These are phyloP conservation scores for Nidularia pulvinata DNA, from an alignment of 768 basidiomycete species.

Conservation along the genomic window DNA sequence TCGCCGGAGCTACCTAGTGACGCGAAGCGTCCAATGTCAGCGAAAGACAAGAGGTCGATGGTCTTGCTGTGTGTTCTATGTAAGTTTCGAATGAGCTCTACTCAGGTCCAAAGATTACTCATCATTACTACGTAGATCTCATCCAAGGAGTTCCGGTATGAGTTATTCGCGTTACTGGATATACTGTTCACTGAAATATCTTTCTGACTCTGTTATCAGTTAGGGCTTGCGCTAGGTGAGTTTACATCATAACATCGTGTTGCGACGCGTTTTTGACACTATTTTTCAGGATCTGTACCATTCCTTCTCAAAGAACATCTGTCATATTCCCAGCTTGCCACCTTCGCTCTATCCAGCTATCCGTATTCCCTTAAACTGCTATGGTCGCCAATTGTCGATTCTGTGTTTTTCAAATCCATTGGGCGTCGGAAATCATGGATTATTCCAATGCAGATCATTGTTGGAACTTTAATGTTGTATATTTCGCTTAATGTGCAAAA, in stretches of 20 bases:
- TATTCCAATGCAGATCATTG: conserved; percentile 92
- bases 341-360: conserved; percentile 91
- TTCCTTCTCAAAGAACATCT: conserved; percentile 95
- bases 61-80: conserved; percentile 84
- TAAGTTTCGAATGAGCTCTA: too few relatives aligned
- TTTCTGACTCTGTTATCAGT: conserved; percentile 30
- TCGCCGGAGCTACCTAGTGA: too few relatives aligned
- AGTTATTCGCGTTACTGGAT: conserved; percentile 11
- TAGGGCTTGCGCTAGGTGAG: conserved; percentile 88
- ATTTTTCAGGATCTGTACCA: conserved; percentile 82
- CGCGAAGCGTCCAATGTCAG: conserved; percentile 51
- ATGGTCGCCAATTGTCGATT: conserved; percentile 98
- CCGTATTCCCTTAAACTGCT: conserved; percentile 96
- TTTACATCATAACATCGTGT: not conserved
- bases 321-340: conserved; percentile 95
- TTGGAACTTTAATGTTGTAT: conserved; percentile 82
- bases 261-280: conserved; percentile 2
- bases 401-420: conserved; percentile 75
- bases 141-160: conserved; percentile 91
- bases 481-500: conserved; percentile 75
- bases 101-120: too few relatives aligned
- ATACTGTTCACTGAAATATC: conserved; percentile 5
- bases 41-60: conserved; percentile 85
- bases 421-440: conserved; percentile 99
- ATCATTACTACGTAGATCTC: too few relatives aligned